phyloP scores from a whole-genome alignment of 306 rosid genomes.

The Glycyrrhiza uralensis region DNA sequence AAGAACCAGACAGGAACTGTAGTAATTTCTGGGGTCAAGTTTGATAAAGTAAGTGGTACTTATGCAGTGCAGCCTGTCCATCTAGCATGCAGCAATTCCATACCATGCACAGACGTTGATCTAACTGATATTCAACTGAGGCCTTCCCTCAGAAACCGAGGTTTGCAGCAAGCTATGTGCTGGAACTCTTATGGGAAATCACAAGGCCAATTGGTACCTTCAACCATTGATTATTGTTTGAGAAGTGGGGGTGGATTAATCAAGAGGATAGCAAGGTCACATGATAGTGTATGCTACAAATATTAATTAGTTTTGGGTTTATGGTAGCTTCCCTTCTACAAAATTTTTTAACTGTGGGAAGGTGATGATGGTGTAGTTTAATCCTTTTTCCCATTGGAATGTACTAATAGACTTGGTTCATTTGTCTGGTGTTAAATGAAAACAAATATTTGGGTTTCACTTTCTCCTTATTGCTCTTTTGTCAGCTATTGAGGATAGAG shows the following conservation, averaged over 20 bases:
- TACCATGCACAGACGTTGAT: slow-evolving; percentile 79
- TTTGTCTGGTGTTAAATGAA: neutral
- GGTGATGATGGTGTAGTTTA: slow-evolving; percentile 52
- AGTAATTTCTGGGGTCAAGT: slow-evolving; percentile 58
- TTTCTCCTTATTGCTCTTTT: neutral
- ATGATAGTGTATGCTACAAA: slow-evolving; percentile 46
- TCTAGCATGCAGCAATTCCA: slow-evolving; percentile 71
- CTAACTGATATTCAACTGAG: slow-evolving; percentile 63
- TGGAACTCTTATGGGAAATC: slow-evolving; percentile 79
- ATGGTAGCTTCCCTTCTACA: slow-evolving; percentile 62
- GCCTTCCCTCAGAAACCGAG: slow-evolving; percentile 35
- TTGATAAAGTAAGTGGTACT: slow-evolving; percentile 56
- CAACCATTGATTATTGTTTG: slow-evolving; percentile 74
- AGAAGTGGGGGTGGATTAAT: slow-evolving; percentile 52
- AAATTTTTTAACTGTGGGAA: slow-evolving; percentile 39
- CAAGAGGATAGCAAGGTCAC: slow-evolving; percentile 59
- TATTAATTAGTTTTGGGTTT: neutral
- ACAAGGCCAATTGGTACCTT: slow-evolving; percentile 58
- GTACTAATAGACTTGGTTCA: slow-evolving; percentile 1
- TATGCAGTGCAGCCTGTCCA: slow-evolving; percentile 61
- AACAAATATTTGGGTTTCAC: neutral
- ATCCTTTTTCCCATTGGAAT: neutral
- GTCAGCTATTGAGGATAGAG: neutral
- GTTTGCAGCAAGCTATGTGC: slow-evolving; percentile 52
- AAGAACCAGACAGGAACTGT: slow-evolving; percentile 71